Evolutionary conservation across 2,329 filamentous ascomycete species (phyloP), one percentile per base, ranked within the genome.

Genomic region (Pyrenochaeta sp.): DNA sequence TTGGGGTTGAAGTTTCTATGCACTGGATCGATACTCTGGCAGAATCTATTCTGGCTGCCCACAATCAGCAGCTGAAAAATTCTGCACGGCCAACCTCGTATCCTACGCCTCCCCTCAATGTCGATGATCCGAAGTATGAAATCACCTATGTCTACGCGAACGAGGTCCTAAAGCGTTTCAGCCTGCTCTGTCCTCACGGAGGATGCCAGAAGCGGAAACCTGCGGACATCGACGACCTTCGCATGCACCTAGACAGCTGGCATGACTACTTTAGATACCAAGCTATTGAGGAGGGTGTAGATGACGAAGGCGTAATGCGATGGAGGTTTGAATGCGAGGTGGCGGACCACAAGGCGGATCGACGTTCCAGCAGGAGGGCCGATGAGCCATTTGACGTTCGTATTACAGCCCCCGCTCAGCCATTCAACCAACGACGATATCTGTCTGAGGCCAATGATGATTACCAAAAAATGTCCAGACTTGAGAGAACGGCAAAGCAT

Each of bases 341-440:
- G 4, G 54, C 65, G 2, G 51, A 65, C n/a, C 50, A 63, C 21
- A 64, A 44, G 42, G 58, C 54, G 17, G 58, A 63, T 4, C 50
- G 54, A 37, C 46, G 69, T 27, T 64, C 70, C 3, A 72, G 66
- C 31, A 61, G 67, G 33, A 45, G 56, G 7, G 63, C 64, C 0
- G 54, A 65, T 6, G 68, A 72, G 37, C 63, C 66, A 0, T 57
- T 55, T 35, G 68, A 73, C 14, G 63, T 71, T 54, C 59, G 32
- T 9, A 74, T 75, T 63, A 47, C 76, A 31, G 67, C 71, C 18
- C 76, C 77, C 18, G 20, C 50, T 1, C 46, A 57, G 7, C 67
- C 72, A 0, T 79, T 80, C 51, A 69, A 79, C 50, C 55, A 71
- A 40, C 40, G 52, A 14, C 57, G 60, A 17, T 77, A 75, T 53